A percentile compares a stretch with the other conserved stretches of the same genome.
These are phyloP conservation scores for Poronia punctata DNA, from an alignment of 495 filamentous ascomycete genomes.

Conservation along the genomic window DNA sequence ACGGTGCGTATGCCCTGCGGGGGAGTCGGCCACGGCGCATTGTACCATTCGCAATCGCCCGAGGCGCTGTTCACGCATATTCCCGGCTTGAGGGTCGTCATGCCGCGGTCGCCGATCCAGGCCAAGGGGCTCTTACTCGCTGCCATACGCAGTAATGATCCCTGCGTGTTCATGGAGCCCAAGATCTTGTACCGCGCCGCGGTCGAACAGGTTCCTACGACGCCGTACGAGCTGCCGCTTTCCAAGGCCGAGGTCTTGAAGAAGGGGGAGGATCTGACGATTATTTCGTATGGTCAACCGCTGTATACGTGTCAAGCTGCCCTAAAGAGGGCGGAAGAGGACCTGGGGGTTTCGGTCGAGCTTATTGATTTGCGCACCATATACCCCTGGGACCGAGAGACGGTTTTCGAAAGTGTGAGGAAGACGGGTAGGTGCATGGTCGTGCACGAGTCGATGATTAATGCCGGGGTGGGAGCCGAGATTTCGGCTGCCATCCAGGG, in stretches of 20 bases:
- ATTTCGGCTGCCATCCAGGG: conserved; percentile 90
- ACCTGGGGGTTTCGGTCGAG: conserved; percentile 73
- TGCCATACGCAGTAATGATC: conserved; percentile 77
- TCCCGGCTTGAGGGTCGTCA: conserved; percentile 81
- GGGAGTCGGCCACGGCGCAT: conserved; percentile 88
- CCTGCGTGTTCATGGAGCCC: conserved; percentile 93
- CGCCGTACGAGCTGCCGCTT: conserved; percentile 74
- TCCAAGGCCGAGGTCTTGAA: conserved; percentile 86
- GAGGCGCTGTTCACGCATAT: conserved; percentile 90
- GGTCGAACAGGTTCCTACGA: conserved; percentile 86
- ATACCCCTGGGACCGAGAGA: conserved; percentile 91
- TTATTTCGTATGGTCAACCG: conserved; percentile 88
- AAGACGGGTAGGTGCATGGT: conserved; percentile 90
- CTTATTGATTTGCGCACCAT: conserved; percentile 87
- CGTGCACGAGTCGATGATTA: conserved; percentile 94
- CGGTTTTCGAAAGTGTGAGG: conserved; percentile 72
- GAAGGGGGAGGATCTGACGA: conserved; percentile 73
- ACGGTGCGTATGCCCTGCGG: conserved; percentile 93
- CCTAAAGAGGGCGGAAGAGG: conserved; percentile 72
- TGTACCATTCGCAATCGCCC: conserved; percentile 94
- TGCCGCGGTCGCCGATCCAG: conserved; percentile 84
- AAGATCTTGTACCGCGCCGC: conserved; percentile 93
- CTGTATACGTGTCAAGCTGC: conserved; percentile 81
- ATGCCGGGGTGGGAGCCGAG: conserved; percentile 89
- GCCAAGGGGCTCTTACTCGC: conserved; percentile 86